Percentiles rank a stretch among this genome's conserved stretches.
Evolutionary conservation across 73 alveolate species (phyloP).

Genomic region (Paramecium caudatum): DNA sequence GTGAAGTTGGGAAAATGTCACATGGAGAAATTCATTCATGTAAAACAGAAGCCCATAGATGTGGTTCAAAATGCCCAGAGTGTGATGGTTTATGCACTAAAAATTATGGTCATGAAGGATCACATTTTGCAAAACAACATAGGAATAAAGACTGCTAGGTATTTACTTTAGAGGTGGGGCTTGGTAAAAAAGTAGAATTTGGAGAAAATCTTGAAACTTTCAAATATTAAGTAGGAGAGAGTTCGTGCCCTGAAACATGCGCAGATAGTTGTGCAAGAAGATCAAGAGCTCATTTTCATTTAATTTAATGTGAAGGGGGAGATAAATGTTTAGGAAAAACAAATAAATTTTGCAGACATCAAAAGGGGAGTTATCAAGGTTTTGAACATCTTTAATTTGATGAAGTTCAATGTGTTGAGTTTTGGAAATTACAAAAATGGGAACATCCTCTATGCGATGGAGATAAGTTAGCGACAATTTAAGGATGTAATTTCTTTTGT

Average conservation of each 20-base stretch:
- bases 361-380: not conserved
- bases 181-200: not conserved
- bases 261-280: slow-evolving; percentile 41
- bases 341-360: slow-evolving; percentile 37
- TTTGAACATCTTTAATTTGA: slow-evolving; percentile 7
- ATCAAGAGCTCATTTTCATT: slow-evolving; percentile 72
- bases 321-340: not conserved
- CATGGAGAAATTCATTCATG: slow-evolving; percentile 7
- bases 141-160: slow-evolving; percentile 16
- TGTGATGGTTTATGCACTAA: slow-evolving; percentile 29
- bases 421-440: slow-evolving; percentile 60
- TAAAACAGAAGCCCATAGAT: not conserved
- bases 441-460: not conserved
- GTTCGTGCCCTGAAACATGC: slow-evolving; percentile 58
- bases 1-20: not conserved
- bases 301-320: slow-evolving; percentile 61
- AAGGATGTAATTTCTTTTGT: slow-evolving; percentile 41
- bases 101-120: not conserved
- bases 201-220: not conserved
- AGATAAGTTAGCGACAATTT: not conserved
- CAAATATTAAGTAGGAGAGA: slow-evolving; percentile 46
- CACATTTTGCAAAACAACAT: not conserved
- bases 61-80: slow-evolving; percentile 41
- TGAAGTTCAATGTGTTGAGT: slow-evolving; percentile 58
- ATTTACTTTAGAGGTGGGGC: not conserved